A percentile compares a stretch with the other conserved stretches of the same genome.
Conservation (phyloP, 169 alveolate genomes). For the Cryptosporidium parvum region DNA sequence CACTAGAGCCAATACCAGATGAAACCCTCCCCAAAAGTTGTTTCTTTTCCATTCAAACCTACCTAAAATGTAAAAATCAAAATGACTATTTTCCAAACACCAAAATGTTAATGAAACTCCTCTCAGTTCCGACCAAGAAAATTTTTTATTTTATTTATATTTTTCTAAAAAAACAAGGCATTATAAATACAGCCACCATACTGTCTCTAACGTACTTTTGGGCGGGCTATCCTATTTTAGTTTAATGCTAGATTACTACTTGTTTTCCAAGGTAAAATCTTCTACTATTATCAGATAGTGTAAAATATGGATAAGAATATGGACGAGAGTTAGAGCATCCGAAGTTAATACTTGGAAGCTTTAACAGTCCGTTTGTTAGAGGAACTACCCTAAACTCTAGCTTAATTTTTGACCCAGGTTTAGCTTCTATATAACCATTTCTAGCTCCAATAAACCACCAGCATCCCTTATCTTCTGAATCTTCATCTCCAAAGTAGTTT, state of each 20-base stretch:
- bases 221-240: slow-evolving; percentile 1
- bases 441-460: slow-evolving; percentile 76
- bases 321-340: background rate
- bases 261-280: slow-evolving; percentile 56
- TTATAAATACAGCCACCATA: background rate
- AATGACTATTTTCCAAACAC: background rate
- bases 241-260: slow-evolving; percentile 24
- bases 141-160: slow-evolving; percentile 4
- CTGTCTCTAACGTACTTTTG: slow-evolving; percentile 17
- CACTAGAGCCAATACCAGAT: background rate
- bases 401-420: slow-evolving; percentile 41
- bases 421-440: slow-evolving; percentile 20
- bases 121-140: background rate
- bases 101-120: background rate
- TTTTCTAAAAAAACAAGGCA: slow-evolving; percentile 4
- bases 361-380: slow-evolving; percentile 25
- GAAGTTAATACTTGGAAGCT: slow-evolving; percentile 34
- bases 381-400: slow-evolving; percentile 57
- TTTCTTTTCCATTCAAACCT: slow-evolving; percentile 27
- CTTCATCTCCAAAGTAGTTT: slow-evolving; percentile 18
- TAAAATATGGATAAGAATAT: slow-evolving; percentile 3
- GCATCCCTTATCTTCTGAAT: background rate
- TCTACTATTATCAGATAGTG: slow-evolving; percentile 11
- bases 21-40: slow-evolving; percentile 1
- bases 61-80: slow-evolving; percentile 2